phyloP scores from a whole-genome alignment of 768 basidiomycete genomes.

The Xerocomus potaroensis region DNA sequence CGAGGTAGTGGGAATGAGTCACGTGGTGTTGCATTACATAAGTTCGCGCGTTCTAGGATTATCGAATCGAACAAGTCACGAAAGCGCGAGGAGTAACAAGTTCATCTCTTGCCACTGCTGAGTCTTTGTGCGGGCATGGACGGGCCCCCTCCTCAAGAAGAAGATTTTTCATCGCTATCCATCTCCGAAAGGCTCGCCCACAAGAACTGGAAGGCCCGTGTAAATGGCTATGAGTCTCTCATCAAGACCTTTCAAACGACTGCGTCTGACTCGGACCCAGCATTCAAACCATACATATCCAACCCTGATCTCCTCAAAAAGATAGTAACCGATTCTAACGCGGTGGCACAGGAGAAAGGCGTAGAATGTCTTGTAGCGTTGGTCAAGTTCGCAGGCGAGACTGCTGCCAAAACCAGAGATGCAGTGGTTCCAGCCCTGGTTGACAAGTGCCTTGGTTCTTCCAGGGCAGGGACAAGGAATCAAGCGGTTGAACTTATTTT shows the following conservation, averaged over 20 bases:
- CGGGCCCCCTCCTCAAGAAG: conserved; percentile 87
- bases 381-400: conserved; percentile 90
- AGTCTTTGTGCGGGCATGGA: conserved; percentile 55
- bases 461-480: conserved; percentile 84
- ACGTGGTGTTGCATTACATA: conserved; percentile 26
- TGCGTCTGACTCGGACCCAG: conserved; percentile 89
- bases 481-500: conserved; percentile 82
- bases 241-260: conserved; percentile 85
- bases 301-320: conserved; percentile 79
- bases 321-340: conserved; percentile 87
- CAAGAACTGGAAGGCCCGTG: conserved; percentile 99
- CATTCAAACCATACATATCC: conserved; percentile 84
- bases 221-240: conserved; percentile 87
- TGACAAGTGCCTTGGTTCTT: conserved; percentile 92
- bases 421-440: conserved; percentile 86
- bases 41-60: conserved; percentile 7
- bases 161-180: conserved; percentile 82
- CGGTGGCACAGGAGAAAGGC: conserved; percentile 97
- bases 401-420: conserved; percentile 73
- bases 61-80: conserved; percentile 7
- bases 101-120: conserved; percentile 3
- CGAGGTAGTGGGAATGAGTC: conserved; percentile 28
- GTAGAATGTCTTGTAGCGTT: conserved; percentile 84
- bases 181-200: conserved; percentile 79
- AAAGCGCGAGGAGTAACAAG: too few species aligned